A percentile compares a stretch with the other conserved stretches of the same genome.
These are phyloP conservation scores for Plasmodium berghei DNA, from an alignment of 169 alveolate species.

Conservation along the genomic window DNA sequence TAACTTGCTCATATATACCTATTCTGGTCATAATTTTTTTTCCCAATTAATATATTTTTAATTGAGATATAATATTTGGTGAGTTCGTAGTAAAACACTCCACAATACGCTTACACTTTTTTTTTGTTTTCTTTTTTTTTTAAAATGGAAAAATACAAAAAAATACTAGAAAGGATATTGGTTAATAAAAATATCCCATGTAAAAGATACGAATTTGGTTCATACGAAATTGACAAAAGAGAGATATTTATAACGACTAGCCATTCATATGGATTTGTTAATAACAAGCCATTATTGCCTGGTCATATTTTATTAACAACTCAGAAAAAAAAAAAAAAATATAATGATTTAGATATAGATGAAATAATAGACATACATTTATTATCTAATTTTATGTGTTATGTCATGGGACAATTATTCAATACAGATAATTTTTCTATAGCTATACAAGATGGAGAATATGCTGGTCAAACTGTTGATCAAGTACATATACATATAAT, in stretches of 20 bases:
- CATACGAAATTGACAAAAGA: slow-evolving; percentile 71
- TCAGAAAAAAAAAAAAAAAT: slow-evolving; percentile 71
- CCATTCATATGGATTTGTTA: slow-evolving; percentile 80
- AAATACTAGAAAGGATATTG: slow-evolving; percentile 38
- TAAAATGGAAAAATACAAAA: slow-evolving; percentile 63
- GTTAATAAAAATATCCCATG: slow-evolving; percentile 39
- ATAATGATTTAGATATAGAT: slow-evolving; percentile 64
- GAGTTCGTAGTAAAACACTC: no score
- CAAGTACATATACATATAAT: slow-evolving; percentile 92
- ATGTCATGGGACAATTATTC: slow-evolving; percentile 52
- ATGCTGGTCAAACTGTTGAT: slow-evolving; percentile 93
- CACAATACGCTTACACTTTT: neutral
- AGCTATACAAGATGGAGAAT: slow-evolving; percentile 90
- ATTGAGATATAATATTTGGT: neutral
- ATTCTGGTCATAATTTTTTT: neutral
- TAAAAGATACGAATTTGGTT: slow-evolving; percentile 79
- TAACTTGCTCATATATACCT: neutral
- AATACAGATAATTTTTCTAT: slow-evolving; percentile 31
- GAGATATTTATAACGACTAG: slow-evolving; percentile 81
- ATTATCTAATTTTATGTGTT: slow-evolving; percentile 64
- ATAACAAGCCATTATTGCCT: slow-evolving; percentile 84
- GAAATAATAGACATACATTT: slow-evolving; percentile 69
- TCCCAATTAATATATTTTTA: neutral
- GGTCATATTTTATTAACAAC: slow-evolving; percentile 86
- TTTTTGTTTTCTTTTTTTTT: neutral